Evolutionary conservation across 352 stramenopile species (phyloP).

Genomic region (Phytophthora macrochlamydospora): DNA sequence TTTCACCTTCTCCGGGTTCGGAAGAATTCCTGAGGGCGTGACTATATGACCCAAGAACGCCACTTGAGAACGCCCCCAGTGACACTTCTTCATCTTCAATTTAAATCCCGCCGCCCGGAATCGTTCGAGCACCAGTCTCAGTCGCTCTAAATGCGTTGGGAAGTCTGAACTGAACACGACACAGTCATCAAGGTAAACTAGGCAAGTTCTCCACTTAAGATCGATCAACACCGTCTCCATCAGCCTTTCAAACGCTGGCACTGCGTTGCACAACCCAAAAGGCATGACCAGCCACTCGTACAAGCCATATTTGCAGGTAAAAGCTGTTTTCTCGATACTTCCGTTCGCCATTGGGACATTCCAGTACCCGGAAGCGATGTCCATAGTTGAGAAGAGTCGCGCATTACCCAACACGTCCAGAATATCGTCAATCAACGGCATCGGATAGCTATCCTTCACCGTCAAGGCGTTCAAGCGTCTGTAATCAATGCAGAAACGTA

Average conservation of each 20-base stretch:
- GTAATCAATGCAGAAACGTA: no score
- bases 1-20: slow-evolving; percentile 14
- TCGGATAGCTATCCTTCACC: slow-evolving; percentile 8
- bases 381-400: neutral
- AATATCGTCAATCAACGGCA: slow-evolving; percentile 5
- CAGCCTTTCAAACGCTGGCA: neutral
- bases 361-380: slow-evolving; percentile 2
- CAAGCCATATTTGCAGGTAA: neutral
- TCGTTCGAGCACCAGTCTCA: neutral
- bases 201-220: slow-evolving; percentile 4
- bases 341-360: neutral
- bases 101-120: slow-evolving; percentile 2
- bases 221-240: slow-evolving; percentile 8
- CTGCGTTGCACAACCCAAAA: slow-evolving; percentile 3
- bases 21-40: neutral
- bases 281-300: slow-evolving; percentile 3
- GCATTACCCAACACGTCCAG: neutral
- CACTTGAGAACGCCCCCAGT: slow-evolving; percentile 7
- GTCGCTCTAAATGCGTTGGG: neutral
- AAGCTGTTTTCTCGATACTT: slow-evolving; percentile 6
- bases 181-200: slow-evolving; percentile 7
- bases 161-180: slow-evolving; percentile 4
- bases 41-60: slow-evolving; percentile 13
- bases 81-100: slow-evolving; percentile 15
- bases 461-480: neutral